Conservation (phyloP, 345 rosid genomes). For the Eucalyptus pauciflora region DNA sequence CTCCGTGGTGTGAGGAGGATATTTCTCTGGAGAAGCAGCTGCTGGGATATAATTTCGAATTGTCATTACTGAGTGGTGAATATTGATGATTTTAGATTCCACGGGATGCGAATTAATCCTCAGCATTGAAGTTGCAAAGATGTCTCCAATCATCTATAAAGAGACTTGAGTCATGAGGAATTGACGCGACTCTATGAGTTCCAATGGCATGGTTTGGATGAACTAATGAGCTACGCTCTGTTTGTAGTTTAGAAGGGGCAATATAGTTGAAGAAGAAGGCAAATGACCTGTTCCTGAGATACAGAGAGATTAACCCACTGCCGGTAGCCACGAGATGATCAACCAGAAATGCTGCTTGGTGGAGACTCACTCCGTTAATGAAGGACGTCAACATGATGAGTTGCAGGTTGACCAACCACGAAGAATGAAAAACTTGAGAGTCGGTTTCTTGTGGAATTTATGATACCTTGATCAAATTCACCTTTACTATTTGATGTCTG, state of each 20-base stretch:
- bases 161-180: background rate
- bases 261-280: background rate
- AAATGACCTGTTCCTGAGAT: background rate
- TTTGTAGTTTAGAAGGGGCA: background rate
- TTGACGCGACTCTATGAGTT: background rate
- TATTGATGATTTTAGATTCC: background rate
- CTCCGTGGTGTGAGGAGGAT: background rate
- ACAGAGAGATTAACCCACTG: background rate
- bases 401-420: background rate
- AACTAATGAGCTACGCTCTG: background rate
- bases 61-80: background rate
- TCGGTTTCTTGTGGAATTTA: background rate
- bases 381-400: background rate
- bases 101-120: background rate
- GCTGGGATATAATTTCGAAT: background rate
- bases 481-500: too few relatives aligned
- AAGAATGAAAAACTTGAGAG: background rate
- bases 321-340: background rate
- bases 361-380: background rate
- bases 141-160: background rate
- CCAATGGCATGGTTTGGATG: background rate
- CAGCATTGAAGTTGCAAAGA: accelerated
- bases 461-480: background rate
- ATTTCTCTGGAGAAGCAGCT: background rate
- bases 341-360: background rate